Evolutionary conservation across 2,329 filamentous ascomycete genomes (phyloP).

Genomic region (Epichloe sylvatica): DNA sequence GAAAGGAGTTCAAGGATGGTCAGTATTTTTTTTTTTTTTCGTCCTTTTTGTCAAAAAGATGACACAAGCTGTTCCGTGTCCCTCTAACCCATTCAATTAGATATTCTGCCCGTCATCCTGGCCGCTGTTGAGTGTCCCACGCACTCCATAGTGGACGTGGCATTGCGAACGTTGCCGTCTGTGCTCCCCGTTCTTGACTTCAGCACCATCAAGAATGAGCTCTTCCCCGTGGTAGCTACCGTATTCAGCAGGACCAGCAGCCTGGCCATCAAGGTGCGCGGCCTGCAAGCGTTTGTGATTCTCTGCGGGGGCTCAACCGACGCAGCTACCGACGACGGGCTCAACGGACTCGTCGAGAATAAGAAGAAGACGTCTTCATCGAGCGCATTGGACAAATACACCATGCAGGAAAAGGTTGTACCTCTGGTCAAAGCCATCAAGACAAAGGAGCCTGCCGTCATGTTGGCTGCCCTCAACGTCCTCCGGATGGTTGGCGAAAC

Average conservation of each 20-base stretch:
- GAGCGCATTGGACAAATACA: constrained; percentile 88
- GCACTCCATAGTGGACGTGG: constrained; percentile 76
- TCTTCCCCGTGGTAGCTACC: constrained; percentile 80
- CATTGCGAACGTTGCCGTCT: constrained; percentile 61
- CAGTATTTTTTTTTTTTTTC: constrained; percentile 16
- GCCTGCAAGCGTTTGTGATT: constrained; percentile 77
- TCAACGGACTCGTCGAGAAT: constrained; percentile 54
- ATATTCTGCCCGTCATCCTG: constrained; percentile 75
- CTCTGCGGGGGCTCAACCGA: constrained; percentile 66
- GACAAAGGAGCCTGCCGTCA: constrained; percentile 93
- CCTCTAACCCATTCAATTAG: constrained; percentile 26
- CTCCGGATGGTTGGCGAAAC: constrained; percentile 69
- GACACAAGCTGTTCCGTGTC: no score
- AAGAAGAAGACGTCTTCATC: constrained; percentile 52
- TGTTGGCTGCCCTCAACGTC: constrained; percentile 82
- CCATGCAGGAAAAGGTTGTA: constrained; percentile 93
- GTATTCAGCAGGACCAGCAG: constrained; percentile 92
- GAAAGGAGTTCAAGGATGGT: constrained; percentile 92
- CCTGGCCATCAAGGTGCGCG: constrained; percentile 85
- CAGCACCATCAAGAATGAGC: constrained; percentile 88
- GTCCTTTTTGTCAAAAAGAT: neutral
- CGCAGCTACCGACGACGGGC: constrained; percentile 38
- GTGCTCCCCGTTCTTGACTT: constrained; percentile 88
- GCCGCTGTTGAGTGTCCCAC: constrained; percentile 78
- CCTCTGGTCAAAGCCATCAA: constrained; percentile 86